Percentiles rank a stretch among this genome's conserved stretches.
Conservation (phyloP, 1,284 basidiomycete species). For the Xerocomus nothofagi region DNA sequence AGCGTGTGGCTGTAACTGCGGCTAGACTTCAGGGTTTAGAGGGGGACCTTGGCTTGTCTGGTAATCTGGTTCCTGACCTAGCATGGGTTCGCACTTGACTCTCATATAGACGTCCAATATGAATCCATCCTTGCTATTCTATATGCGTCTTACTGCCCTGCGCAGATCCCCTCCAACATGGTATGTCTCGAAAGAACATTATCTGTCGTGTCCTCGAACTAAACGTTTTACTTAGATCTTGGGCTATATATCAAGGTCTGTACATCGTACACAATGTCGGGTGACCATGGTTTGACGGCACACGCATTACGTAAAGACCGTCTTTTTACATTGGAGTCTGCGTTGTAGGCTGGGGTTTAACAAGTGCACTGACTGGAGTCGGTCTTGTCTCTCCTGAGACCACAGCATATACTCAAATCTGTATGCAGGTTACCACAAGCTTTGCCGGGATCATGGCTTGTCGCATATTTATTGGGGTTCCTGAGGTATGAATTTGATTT, state of each 20-base stretch:
- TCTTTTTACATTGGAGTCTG: slow-evolving; percentile 62
- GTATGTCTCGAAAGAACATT: slow-evolving; percentile 31
- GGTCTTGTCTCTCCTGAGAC: slow-evolving; percentile 16
- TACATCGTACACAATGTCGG: neutral
- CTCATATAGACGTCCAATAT: slow-evolving; percentile 55
- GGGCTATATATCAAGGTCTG: slow-evolving; percentile 51
- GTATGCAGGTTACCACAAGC: slow-evolving; percentile 48
- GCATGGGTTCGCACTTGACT: neutral
- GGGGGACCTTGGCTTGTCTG: slow-evolving; percentile 52
- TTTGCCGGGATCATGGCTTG: slow-evolving; percentile 58
- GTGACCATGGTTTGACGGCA: neutral
- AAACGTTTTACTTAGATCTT: slow-evolving; percentile 41
- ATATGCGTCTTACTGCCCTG: slow-evolving; percentile 60
- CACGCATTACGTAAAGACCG: slow-evolving; percentile 41
- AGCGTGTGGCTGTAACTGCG: slow-evolving; percentile 63
- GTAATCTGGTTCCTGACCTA: slow-evolving; percentile 26
- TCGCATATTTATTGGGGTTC: slow-evolving; percentile 62
- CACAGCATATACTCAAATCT: neutral
- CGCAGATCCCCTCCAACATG: slow-evolving; percentile 69
- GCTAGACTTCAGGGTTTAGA: slow-evolving; percentile 63
- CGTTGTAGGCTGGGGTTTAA: slow-evolving; percentile 63
- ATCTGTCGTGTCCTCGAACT: neutral
- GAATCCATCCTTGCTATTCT: slow-evolving; percentile 57
- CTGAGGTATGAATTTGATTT: slow-evolving; percentile 42
- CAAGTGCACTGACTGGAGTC: slow-evolving; percentile 61